Evolutionary conservation across 192 early-diverging fungal genomes (phyloP).

Genomic region (Linnemannia exigua): DNA sequence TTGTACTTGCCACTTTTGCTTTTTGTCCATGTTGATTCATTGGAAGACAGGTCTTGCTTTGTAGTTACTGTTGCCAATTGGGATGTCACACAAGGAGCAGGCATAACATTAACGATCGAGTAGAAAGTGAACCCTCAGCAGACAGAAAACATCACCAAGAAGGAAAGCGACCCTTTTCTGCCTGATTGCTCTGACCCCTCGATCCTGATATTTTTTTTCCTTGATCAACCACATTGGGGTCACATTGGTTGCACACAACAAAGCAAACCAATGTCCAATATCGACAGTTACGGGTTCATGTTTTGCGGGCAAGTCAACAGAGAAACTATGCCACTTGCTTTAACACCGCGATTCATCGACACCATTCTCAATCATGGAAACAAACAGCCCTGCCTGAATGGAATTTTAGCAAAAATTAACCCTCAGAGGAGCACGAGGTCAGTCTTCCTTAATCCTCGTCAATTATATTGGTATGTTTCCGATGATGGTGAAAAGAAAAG

Average conservation of each 20-base stretch:
- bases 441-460: background rate
- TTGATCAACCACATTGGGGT: background rate
- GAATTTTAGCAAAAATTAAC: no score
- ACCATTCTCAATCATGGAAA: no score
- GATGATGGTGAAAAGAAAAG: background rate
- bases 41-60: no score
- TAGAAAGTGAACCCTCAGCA: no score
- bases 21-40: background rate
- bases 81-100: background rate
- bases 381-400: no score
- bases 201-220: no score
- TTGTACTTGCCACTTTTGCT: background rate
- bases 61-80: background rate
- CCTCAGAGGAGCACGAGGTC: no score
- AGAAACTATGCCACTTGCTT: no score
- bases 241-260: background rate
- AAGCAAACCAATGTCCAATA: background rate
- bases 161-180: no score
- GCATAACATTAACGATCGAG: background rate
- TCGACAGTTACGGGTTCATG: background rate
- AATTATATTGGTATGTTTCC: background rate
- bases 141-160: no score
- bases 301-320: constrained; percentile 2
- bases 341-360: no score
- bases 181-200: no score